Evolutionary conservation across 2,329 filamentous ascomycete genomes (phyloP), one percentile per base, ranked within the genome.

Genomic region (Cercospora canescens): DNA sequence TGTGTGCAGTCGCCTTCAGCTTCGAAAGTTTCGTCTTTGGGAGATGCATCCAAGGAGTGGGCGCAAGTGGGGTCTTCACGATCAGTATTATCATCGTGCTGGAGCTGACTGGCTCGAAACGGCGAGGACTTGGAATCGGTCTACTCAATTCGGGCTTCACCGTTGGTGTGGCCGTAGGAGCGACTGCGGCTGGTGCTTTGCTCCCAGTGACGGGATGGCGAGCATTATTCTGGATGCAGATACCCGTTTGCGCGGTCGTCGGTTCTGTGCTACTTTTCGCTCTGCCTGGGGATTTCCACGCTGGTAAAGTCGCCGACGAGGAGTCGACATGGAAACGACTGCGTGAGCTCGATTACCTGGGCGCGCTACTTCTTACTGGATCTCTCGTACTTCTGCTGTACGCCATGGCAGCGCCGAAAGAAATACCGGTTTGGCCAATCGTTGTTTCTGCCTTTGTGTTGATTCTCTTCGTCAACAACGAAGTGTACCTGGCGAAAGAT

Each of bases 11-110:
- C 45, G 88, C 92, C 0, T 77, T 71, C 2, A 85, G 81, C 0
- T 86, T 94, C 60, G 74, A 79, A 2, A 78, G 82, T 3, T 95
- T 96, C 70, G 83, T 95, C 18, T 66, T 87, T 0, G 92, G 92
- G 1, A 84, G 92, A 54, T 86, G 86, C 1, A 74, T 94, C 16
- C 85, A 87, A 3, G 92, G 92, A 0, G 76, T 88, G 8, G 92
- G 91, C 0, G 89, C 85, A 16, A 89, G 89, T 2, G 91, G 91
- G 0, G 85, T 93, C 56, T 87, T 93, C 79, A 89, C 90, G 0
- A 85, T 94, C 6, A 85, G 89, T 1, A 87, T 92, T 55, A 92
- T 96, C 56, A 82, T 94, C 24, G 88, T 92, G 0, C 84, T 95
- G n/a, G 89, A 94, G 75, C 80, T 95, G 67, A 86, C 89, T 0